These are phyloP conservation scores for Xylariaceae sp. DNA, from an alignment of 2,329 filamentous ascomycete genomes.

Conservation along the genomic window DNA sequence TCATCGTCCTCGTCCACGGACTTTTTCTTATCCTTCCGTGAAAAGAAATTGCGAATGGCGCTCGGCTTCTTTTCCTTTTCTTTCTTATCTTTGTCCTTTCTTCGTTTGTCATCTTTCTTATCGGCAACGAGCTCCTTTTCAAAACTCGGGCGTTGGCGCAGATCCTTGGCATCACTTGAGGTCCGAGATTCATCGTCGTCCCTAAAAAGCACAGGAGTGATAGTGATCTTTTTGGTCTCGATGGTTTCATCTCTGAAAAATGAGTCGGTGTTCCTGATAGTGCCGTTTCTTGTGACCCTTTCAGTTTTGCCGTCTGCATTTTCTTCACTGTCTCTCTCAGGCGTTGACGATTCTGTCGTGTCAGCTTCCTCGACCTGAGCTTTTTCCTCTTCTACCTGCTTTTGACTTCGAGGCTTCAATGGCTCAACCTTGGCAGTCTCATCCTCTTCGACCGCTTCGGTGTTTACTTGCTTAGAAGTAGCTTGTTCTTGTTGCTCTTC, in stretches of 20 bases:
- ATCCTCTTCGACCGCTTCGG: constrained; percentile 39
- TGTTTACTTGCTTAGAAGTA: constrained; percentile 26
- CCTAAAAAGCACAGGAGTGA: constrained; percentile 86
- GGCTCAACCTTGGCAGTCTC: constrained; percentile 55
- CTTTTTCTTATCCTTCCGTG: constrained; percentile 58
- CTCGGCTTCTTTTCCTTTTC: constrained; percentile 43
- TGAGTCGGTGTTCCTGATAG: constrained; percentile 85
- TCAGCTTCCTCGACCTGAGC: constrained; percentile 36
- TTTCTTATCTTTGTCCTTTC: constrained; percentile 58
- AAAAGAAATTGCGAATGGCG: constrained; percentile 56
- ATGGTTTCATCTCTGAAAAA: constrained; percentile 96
- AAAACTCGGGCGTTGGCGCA: constrained; percentile 57
- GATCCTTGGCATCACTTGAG: constrained; percentile 42
- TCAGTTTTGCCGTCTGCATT: constrained; percentile 53
- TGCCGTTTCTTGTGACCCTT: constrained; percentile 75
- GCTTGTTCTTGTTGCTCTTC: constrained; percentile 29
- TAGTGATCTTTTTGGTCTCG: constrained; percentile 94
- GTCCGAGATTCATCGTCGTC: constrained; percentile 61
- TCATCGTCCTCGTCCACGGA: constrained; percentile 56
- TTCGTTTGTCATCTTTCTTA: constrained; percentile 56
- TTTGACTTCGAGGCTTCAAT: constrained; percentile 45
- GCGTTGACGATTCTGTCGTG: constrained; percentile 23
- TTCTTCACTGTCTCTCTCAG: constrained; percentile 60
- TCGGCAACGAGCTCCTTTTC: constrained; percentile 43
- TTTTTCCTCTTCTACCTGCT: constrained; percentile 36